Percentiles rank a stretch among this genome's conserved stretches.
Evolutionary conservation across 371 early-diverging fungal genomes (phyloP).

Genomic region (Fennellomyces sp.): DNA sequence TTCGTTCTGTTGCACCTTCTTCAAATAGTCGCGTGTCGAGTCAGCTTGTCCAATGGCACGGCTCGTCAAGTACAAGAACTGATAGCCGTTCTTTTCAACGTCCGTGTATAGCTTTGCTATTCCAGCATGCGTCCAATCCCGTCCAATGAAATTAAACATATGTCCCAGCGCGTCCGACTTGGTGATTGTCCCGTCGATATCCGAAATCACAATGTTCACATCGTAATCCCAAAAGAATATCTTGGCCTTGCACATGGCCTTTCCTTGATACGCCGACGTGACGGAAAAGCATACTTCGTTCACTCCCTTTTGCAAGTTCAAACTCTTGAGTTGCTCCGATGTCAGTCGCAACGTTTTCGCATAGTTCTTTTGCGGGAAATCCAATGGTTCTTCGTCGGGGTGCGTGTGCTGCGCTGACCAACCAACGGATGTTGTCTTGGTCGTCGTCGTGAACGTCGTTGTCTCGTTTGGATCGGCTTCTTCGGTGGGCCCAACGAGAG

Average conservation of each 20-base stretch:
- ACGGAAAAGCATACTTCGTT: conserved; percentile 92
- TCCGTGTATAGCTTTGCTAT: conserved; percentile 94
- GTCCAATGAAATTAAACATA: conserved; percentile 94
- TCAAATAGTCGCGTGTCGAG: conserved; percentile 88
- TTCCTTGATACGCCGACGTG: conserved; percentile 69
- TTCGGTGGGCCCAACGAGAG: conserved; percentile 13
- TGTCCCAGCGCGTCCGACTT: conserved; percentile 97
- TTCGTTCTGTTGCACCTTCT: conserved; percentile 84
- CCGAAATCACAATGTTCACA: conserved; percentile 92
- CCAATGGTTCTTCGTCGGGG: conserved; percentile 16
- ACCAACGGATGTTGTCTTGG: conserved; percentile 49
- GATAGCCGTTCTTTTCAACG: conserved; percentile 92
- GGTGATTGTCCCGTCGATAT: conserved; percentile 99
- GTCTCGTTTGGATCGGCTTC: conserved; percentile 16
- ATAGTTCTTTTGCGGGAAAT: conserved; percentile 56
- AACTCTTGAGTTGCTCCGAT: conserved; percentile 81
- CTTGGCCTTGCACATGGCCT: conserved; percentile 75
- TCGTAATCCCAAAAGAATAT: conserved; percentile 88
- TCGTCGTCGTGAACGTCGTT: conserved; percentile 50
- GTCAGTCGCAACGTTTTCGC: conserved; percentile 88
- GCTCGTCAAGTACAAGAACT: conserved; percentile 93
- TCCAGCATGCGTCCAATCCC: conserved; percentile 97
- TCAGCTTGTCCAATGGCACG: conserved; percentile 95
- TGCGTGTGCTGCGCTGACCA: conserved; percentile 38
- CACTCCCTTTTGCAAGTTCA: conserved; percentile 82